Base-by-base conservation (phyloP, 176 grass and related monocot genomes). In the Stipa capillata region DNA sequence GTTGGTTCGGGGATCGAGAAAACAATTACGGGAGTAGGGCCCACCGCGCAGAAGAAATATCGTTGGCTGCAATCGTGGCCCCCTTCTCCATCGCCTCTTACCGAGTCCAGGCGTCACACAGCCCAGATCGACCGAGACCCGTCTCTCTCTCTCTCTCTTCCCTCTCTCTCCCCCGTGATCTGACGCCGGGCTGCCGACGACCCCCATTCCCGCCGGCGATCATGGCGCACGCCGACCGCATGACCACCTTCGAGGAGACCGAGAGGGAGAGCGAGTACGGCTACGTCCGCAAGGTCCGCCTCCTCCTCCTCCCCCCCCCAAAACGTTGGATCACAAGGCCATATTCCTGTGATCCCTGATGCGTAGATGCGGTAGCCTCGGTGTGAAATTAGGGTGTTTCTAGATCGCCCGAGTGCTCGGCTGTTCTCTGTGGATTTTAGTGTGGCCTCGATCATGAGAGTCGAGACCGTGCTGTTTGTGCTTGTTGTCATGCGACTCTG, bases 181-280 rank as follows among this genome's bases (percentile, higher is more conserved):
- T 66, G 59, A 48, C 63, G 69, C 82, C 80, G 56, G 79, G n/a
- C n/a, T n/a, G 77, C 71, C 45, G 64, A 65, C 61, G 49, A 54
- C 63, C 69, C 21, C 67, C n/a, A n/a, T 7, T 7, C 54, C 39
- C 83, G 81, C 17, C 79, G 72, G 37, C 80, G 55, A 55, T 63
- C 89, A 97, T 94, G 95, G 73, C 83, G 52, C 85, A 89, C 87
- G 84, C 78, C 77, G 89, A 92, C 42, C 95, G 94, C 54, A 11
- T 97, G 41, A 94, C 94, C 6, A 97, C 94, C 56, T 97, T 97
- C 62, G 91, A 97, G 91, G 94, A 97, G 74, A 34, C 82, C 8
- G 94, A 97, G 94, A 84, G 94, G 84, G 94, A 97, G 85, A 97
- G 89, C 87, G 94, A 94, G 91, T 97, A 90, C 63, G 91, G 94